Percentiles rank a stretch among this genome's conserved stretches.
Evolutionary conservation across 2,329 filamentous ascomycete species (phyloP).

Genomic region (Penicillium sp.): DNA sequence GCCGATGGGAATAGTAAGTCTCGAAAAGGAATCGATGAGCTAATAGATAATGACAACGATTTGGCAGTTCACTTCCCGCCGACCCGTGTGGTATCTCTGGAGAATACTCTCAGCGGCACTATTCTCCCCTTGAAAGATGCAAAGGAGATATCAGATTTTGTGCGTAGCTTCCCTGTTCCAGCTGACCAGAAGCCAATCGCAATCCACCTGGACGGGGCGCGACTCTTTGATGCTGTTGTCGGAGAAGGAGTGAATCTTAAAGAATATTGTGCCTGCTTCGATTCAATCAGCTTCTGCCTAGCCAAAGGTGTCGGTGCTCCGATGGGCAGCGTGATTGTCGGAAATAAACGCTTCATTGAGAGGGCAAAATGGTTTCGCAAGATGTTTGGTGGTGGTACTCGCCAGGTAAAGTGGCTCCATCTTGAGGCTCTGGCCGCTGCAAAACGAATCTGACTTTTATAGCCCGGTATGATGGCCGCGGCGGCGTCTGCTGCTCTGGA

Average conservation of each 20-base stretch:
- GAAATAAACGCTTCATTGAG: neutral
- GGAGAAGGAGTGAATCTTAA: neutral
- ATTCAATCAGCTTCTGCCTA: neutral
- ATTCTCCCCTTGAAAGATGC: neutral
- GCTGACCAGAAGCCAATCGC: neutral
- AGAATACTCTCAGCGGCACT: neutral
- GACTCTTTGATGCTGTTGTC: neutral
- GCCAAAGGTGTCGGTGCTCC: neutral
- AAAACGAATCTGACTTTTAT: neutral
- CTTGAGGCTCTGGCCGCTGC: neutral
- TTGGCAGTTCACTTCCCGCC: neutral
- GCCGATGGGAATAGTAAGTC: neutral
- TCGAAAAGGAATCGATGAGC: neutral
- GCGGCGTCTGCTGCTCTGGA: neutral
- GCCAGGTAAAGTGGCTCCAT: neutral
- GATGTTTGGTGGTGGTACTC: neutral
- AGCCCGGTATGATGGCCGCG: neutral
- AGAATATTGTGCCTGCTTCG: neutral
- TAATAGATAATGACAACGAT: too few species aligned
- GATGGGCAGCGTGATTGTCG: neutral
- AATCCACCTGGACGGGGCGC: neutral
- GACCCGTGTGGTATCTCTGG: neutral
- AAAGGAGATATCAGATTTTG: neutral
- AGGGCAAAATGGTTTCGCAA: neutral
- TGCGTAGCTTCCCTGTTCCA: neutral